Evolutionary conservation across 2,329 filamentous ascomycete genomes (phyloP), one percentile per base, ranked within the genome.

Genomic region (Aspergillus versicolor): DNA sequence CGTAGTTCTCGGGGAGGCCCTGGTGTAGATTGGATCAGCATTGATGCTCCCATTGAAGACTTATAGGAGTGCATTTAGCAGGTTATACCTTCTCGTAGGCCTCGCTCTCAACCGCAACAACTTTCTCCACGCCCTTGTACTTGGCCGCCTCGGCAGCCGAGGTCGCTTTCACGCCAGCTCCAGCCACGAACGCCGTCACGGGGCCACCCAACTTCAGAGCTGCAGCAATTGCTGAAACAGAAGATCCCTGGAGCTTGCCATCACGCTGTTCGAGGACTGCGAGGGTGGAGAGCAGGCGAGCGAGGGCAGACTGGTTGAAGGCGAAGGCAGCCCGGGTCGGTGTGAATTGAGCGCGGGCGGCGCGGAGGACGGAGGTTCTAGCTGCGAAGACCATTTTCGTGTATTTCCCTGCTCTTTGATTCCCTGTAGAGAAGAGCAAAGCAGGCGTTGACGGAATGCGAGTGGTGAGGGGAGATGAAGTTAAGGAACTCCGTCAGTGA

Each of bases 1-100:
- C 94, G 71, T 85, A 97, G 81, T 91, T 97, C 79, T 99, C 94
- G 52, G 94, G 87, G 2, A 99, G 84, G 49, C 92, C 91, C 90
- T 92, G 63, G 42, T 30, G 13, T 91, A 64, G 40, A 15, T 47
- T 22, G 13, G 37, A 50, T 49, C 32, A 59, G 61, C 65, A 47
- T 38, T 4, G 12, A 41, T 43, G n/a, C 22, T 37, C 17, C 24
- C 11, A 9, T 34, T 43, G 7, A 27, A 34, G 3, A 2, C 7
- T 1, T 24, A 2, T 11, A n/a, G 8, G 27, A 30, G 27, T 30
- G 9, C 3, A 0, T 30, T 11, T 30, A 13, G 12, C 3, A 41
- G 8, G 19, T 64, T 37, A 58, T 68, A 92, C 91, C 86, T 92
- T 96, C 70, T 97, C 92, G 71, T 99, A 99, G 50, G 91, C 89